Percentiles rank a stretch among this genome's conserved stretches.
phyloP scores from a whole-genome alignment of 768 basidiomycete genomes.

The Chalciporus piperatus region DNA sequence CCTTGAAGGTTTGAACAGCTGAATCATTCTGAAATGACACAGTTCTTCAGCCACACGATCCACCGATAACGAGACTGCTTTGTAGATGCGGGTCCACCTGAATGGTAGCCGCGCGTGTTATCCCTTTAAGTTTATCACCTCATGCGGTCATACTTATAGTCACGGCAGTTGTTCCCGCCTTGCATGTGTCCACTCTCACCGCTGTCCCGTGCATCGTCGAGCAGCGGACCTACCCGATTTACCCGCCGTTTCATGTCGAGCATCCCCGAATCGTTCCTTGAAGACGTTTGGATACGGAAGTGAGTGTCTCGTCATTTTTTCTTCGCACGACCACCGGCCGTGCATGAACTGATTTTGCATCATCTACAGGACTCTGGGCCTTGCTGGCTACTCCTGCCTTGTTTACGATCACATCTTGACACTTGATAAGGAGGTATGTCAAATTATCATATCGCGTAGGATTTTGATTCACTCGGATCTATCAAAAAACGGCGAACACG shows the following conservation, averaged over 20 bases:
- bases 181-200: background rate
- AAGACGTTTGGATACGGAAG: slow-evolving; percentile 6
- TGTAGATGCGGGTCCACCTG: too few relatives aligned
- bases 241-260: background rate
- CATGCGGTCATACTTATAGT: too few relatives aligned
- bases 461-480: too few relatives aligned
- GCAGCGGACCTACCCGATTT: background rate
- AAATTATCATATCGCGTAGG: background rate
- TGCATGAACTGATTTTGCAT: background rate
- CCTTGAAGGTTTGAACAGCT: too few relatives aligned
- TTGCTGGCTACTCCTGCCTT: slow-evolving; percentile 9
- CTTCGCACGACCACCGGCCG: background rate
- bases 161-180: background rate
- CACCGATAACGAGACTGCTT: too few relatives aligned
- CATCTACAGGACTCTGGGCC: slow-evolving; percentile 5
- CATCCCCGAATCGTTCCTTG: background rate
- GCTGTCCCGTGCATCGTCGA: background rate
- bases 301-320: background rate
- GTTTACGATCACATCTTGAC: slow-evolving; percentile 18
- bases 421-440: slow-evolving; percentile 12
- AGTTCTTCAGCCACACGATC: too few relatives aligned
- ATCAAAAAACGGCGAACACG: background rate
- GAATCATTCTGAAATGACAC: too few relatives aligned
- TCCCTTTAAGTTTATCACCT: too few relatives aligned
- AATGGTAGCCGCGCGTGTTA: too few relatives aligned